Conservation (phyloP, 2,329 filamentous ascomycete species). For the Thermoascus crustaceus region DNA sequence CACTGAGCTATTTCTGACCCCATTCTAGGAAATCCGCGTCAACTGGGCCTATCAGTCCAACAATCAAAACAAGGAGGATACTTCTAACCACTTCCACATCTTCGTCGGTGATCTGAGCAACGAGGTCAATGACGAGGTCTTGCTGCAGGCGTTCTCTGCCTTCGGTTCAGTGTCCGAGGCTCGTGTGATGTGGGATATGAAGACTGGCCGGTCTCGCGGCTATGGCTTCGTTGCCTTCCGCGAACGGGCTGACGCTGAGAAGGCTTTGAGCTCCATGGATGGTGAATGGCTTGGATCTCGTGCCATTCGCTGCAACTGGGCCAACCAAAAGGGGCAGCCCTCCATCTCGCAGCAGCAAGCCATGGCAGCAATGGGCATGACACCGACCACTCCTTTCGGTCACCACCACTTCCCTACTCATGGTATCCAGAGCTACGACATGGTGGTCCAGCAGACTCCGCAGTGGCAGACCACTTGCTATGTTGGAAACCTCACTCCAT, state of each 20-base stretch:
- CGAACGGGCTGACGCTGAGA: conserved; percentile 87
- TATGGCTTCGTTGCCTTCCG: conserved; percentile 98
- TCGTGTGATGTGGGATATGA: conserved; percentile 99
- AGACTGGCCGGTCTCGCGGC: conserved; percentile 92
- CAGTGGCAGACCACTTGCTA: conserved; percentile 98
- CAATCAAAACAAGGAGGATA: conserved; percentile 89
- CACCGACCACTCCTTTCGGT: conserved; percentile 89
- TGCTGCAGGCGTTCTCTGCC: conserved; percentile 87
- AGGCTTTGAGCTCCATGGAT: conserved; percentile 95
- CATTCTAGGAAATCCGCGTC: conserved; percentile 80
- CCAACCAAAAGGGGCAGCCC: conserved; percentile 99
- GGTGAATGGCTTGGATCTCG: conserved; percentile 98
- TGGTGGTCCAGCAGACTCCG: conserved; percentile 90
- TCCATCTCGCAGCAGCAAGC: conserved; percentile 97
- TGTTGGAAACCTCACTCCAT: conserved; percentile 93
- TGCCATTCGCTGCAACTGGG: conserved; percentile 99
- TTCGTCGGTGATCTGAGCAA: conserved; percentile 97
- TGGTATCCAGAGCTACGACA: conserved; percentile 93
- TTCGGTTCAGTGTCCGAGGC: conserved; percentile 96
- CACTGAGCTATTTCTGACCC: conserved; percentile 10
- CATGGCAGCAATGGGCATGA: conserved; percentile 97
- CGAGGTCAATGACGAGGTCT: conserved; percentile 94
- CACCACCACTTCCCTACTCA: conserved; percentile 98
- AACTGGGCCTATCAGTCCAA: conserved; percentile 99
- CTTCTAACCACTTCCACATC: conserved; percentile 96